phyloP scores from a whole-genome alignment of 2,329 filamentous ascomycete genomes.

The Colletotrichum musae region DNA sequence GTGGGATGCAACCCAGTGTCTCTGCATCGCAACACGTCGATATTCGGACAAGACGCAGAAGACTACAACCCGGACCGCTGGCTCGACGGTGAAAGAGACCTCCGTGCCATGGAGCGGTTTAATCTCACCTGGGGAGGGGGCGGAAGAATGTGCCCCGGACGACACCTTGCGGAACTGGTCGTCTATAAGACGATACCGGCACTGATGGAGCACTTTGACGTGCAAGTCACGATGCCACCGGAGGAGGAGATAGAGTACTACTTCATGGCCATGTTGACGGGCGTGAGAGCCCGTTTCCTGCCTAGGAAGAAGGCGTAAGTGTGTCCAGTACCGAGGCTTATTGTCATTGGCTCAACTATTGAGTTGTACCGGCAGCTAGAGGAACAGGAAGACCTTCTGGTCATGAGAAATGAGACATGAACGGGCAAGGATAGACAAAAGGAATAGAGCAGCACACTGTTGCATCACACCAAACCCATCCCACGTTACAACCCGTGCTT shows the following conservation, averaged over 20 bases:
- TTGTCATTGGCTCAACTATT: too few relatives aligned
- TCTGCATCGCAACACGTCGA: conserved; percentile 63
- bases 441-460: too few relatives aligned
- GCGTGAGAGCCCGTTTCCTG: conserved; percentile 59
- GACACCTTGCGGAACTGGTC: conserved; percentile 65
- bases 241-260: conserved; percentile 60
- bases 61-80: conserved; percentile 64
- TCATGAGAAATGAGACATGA: too few relatives aligned
- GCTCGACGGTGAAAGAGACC: conserved; percentile 51
- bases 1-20: conserved; percentile 67
- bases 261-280: conserved; percentile 67
- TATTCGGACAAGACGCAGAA: conserved; percentile 64
- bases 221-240: conserved; percentile 56
- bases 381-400: too few relatives aligned
- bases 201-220: conserved; percentile 60
- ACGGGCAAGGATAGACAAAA: too few relatives aligned
- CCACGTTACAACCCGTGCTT: too few relatives aligned
- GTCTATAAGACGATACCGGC: conserved; percentile 60
- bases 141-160: conserved; percentile 64
- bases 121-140: conserved; percentile 69
- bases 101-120: conserved; percentile 60
- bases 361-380: too few relatives aligned
- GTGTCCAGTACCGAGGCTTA: background rate
- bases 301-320: conserved; percentile 8
- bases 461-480: too few relatives aligned